Conservation (phyloP, 257 asterid species). For the Leonotis leonurus region DNA sequence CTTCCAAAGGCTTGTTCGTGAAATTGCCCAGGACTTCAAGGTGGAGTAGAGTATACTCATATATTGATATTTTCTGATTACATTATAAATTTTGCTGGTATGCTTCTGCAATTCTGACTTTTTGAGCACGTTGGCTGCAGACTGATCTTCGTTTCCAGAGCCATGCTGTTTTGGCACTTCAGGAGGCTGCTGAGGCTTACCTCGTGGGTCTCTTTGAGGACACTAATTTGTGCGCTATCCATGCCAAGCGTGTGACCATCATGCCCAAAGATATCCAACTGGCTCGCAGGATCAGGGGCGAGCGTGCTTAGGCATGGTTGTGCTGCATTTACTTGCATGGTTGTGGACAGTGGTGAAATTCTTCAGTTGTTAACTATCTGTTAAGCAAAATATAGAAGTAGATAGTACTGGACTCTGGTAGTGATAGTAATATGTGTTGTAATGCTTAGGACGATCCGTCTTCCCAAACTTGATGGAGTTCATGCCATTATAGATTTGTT, state of each 20-base stretch:
- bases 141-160: constrained; percentile 80
- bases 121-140: constrained; percentile 26
- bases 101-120: background rate
- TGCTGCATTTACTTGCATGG: constrained; percentile 2
- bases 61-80: background rate
- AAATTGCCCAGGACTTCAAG: constrained; percentile 75
- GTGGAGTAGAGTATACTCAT: constrained; percentile 8
- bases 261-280: constrained; percentile 70
- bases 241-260: constrained; percentile 68
- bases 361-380: too few relatives aligned
- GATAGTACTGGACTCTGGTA: constrained; percentile 17
- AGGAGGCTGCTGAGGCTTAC: constrained; percentile 79
- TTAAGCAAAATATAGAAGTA: constrained; percentile 16
- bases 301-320: constrained; percentile 49
- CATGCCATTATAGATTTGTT: constrained; percentile 14
- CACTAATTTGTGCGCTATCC: constrained; percentile 67
- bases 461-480: constrained; percentile 2
- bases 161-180: constrained; percentile 69
- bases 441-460: constrained; percentile 12
- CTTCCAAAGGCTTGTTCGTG: constrained; percentile 80
- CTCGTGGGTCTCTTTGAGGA: constrained; percentile 73
- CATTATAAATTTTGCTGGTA: too few relatives aligned
- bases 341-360: too few relatives aligned
- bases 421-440: constrained; percentile 9
- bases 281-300: constrained; percentile 74